A percentile compares a stretch with the other conserved stretches of the same genome.
Evolutionary conservation across 108 stramenopile genomes (phyloP).

Genomic region (Nannochloropsis salina): DNA sequence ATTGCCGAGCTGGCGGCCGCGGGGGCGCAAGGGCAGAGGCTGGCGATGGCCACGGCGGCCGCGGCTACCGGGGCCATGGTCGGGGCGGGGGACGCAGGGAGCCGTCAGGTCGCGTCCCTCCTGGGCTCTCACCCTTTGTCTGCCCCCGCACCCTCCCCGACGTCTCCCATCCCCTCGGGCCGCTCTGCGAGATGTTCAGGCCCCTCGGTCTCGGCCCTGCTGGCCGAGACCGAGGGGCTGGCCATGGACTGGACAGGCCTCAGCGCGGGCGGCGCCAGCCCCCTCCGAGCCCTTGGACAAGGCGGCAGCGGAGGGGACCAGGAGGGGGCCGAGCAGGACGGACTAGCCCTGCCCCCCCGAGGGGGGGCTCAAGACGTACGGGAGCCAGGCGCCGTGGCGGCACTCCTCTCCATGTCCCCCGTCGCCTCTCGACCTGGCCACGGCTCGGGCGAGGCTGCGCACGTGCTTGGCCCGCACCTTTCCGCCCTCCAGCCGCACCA

Average conservation of each 20-base stretch:
- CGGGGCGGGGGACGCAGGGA: too few relatives aligned
- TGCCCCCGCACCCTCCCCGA: neutral
- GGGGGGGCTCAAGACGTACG: neutral
- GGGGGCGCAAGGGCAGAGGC: too few relatives aligned
- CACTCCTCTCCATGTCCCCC: constrained; percentile 16
- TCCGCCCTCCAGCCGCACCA: neutral
- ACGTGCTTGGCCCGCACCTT: neutral
- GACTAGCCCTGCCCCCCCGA: neutral
- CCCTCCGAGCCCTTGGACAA: neutral
- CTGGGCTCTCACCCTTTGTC: neutral
- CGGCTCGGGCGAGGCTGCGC: too few relatives aligned
- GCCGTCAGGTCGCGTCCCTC: too few relatives aligned
- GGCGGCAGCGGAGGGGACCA: neutral
- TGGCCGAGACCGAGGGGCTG: neutral
- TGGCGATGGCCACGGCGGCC: too few relatives aligned
- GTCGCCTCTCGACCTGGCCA: neutral
- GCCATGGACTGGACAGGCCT: neutral
- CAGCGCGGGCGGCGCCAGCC: neutral
- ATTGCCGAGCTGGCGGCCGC: too few relatives aligned
- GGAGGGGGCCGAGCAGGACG: neutral
- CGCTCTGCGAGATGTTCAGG: too few relatives aligned
- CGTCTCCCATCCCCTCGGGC: too few relatives aligned
- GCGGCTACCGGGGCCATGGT: too few relatives aligned
- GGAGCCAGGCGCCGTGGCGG: neutral
- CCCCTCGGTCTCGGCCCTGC: too few relatives aligned